Evolutionary conservation across 129 eudicot genomes (phyloP).

Genomic region (Rutidosis leptorrhynchoides): DNA sequence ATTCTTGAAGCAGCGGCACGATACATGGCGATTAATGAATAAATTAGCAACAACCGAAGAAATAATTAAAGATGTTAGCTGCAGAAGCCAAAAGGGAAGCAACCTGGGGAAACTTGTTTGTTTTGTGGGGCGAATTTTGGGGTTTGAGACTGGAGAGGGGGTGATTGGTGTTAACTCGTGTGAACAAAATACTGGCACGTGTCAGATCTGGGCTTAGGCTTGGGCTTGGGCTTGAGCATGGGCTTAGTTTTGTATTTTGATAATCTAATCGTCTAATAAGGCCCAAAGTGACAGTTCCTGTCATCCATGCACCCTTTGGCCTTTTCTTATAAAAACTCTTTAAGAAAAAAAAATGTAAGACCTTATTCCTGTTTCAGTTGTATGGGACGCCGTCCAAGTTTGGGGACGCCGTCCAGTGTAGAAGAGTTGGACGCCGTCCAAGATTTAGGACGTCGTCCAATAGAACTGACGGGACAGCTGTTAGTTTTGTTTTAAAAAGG

Average conservation of each 20-base stretch:
- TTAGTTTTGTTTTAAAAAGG: too few relatives aligned
- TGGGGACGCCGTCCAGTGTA: too few relatives aligned
- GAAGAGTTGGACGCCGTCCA: too few relatives aligned
- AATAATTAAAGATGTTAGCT: neutral
- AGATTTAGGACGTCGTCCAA: too few relatives aligned
- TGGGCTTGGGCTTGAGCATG: too few relatives aligned
- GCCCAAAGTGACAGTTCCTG: neutral
- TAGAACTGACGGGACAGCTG: too few relatives aligned
- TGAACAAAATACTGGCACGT: constrained; percentile 21
- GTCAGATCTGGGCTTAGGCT: constrained; percentile 27
- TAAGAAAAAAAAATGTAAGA: too few relatives aligned
- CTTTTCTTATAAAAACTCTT: too few relatives aligned
- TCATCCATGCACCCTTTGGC: too few relatives aligned
- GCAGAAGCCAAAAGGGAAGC: neutral
- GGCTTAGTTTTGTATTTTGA: neutral
- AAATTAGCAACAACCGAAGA: neutral
- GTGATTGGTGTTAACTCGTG: constrained; percentile 22
- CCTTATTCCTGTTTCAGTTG: too few relatives aligned
- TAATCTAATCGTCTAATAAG: neutral
- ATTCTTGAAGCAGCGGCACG: constrained; percentile 70
- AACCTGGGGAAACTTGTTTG: neutral
- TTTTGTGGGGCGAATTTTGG: constrained; percentile 28
- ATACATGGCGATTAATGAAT: constrained; percentile 46
- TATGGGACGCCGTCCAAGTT: too few relatives aligned
- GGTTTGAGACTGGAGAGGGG: constrained; percentile 24